Percentiles rank a stretch among this genome's conserved stretches.
phyloP scores from a whole-genome alignment of 2,329 filamentous ascomycete species.

The Sporothrix schenckii region DNA sequence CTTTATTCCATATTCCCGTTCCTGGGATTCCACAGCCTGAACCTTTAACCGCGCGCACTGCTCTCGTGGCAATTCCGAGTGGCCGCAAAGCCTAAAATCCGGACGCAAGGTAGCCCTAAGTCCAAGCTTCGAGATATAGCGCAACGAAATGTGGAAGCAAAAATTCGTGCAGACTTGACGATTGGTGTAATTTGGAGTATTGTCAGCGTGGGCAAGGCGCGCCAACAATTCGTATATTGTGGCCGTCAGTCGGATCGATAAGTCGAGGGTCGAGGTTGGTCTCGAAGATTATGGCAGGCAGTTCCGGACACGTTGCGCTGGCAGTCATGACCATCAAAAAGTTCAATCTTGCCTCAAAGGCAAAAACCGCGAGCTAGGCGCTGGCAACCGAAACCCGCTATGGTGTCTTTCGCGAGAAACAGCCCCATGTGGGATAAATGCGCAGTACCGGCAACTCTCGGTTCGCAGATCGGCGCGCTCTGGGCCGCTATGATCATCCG shows the following conservation, averaged over 20 bases:
- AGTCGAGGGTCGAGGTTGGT: background rate
- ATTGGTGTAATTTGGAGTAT: background rate
- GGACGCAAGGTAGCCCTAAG: background rate
- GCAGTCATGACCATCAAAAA: too few relatives aligned
- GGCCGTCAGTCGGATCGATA: too few relatives aligned
- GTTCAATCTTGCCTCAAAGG: too few relatives aligned
- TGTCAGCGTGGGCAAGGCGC: too few relatives aligned
- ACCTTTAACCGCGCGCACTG: constrained; percentile 13
- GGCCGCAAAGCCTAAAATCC: constrained; percentile 23
- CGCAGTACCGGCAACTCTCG: background rate
- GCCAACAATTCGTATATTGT: too few relatives aligned
- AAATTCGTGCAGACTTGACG: background rate
- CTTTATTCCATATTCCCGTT: background rate
- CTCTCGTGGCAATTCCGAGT: background rate
- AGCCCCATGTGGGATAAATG: background rate
- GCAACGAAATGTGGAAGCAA: background rate
- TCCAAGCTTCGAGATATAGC: background rate
- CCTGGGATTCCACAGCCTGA: background rate
- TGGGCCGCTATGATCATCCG: background rate
- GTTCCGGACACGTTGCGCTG: background rate
- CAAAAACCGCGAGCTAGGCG: background rate
- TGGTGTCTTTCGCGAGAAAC: background rate
- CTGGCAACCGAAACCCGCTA: background rate
- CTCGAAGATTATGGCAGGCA: background rate
- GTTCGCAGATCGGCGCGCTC: background rate